phyloP scores from a whole-genome alignment of 441 rosid species.

The Erysimum cheiri region DNA sequence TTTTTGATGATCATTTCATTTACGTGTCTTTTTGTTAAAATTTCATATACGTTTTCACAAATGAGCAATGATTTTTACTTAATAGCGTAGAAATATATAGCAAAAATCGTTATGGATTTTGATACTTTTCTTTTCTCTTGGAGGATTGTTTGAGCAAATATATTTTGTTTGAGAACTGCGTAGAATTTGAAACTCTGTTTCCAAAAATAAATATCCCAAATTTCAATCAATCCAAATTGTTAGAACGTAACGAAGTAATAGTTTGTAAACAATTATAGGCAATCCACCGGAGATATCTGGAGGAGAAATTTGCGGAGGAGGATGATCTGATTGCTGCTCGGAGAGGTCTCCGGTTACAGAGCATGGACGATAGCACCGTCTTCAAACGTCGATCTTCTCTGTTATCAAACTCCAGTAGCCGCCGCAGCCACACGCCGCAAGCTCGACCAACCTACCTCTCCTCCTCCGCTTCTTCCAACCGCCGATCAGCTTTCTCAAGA shows the following conservation, averaged over 20 bases:
- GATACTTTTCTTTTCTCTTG: neutral
- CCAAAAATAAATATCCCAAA: neutral
- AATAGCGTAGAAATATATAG: neutral
- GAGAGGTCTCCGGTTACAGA: slow-evolving; percentile 35
- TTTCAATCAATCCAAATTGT: neutral
- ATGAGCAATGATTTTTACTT: neutral
- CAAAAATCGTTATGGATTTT: neutral
- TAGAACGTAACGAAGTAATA: neutral
- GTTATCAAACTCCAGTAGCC: slow-evolving; percentile 47
- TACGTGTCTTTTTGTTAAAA: too few species aligned
- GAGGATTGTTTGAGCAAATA: neutral
- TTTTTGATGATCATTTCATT: neutral
- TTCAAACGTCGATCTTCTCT: slow-evolving; percentile 48
- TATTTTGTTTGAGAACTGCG: neutral
- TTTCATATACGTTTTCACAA: neutral
- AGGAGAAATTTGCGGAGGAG: slow-evolving; percentile 45
- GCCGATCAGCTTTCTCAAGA: slow-evolving; percentile 36
- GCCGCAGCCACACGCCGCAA: slow-evolving; percentile 64
- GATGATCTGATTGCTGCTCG: slow-evolving; percentile 39
- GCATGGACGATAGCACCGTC: slow-evolving; percentile 57
- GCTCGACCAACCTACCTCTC: slow-evolving; percentile 55
- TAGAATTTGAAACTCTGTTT: slow-evolving; percentile 6
- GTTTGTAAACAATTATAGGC: slow-evolving; percentile 2
- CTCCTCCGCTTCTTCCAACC: slow-evolving; percentile 39
- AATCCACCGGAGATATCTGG: slow-evolving; percentile 33